These are phyloP conservation scores for Torulaspora globosa DNA, from an alignment of 1,139 yeast genomes.

Conservation along the genomic window DNA sequence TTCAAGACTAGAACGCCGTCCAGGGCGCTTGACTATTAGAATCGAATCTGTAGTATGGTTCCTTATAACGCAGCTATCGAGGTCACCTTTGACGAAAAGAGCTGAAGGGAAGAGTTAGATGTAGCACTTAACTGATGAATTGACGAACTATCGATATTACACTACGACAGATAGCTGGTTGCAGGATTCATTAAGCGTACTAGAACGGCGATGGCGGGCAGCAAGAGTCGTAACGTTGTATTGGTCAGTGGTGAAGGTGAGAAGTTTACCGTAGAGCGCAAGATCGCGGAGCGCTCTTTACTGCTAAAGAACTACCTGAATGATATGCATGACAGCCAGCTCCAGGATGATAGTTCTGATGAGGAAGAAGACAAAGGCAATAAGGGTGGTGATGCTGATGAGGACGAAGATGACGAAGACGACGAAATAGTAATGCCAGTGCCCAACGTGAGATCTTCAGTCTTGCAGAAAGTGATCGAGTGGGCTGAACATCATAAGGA, in stretches of 20 bases:
- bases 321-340: slow-evolving; percentile 63
- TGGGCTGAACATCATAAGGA: slow-evolving; percentile 98
- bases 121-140: too few species aligned
- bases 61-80: background rate
- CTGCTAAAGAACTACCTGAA: slow-evolving; percentile 87
- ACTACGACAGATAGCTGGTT: background rate
- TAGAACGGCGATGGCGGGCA: slow-evolving; percentile 6
- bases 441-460: slow-evolving; percentile 84
- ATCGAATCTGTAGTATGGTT: background rate
- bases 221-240: slow-evolving; percentile 41
- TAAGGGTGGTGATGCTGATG: slow-evolving; percentile 37
- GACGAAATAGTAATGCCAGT: slow-evolving; percentile 80
- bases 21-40: background rate
- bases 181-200: background rate
- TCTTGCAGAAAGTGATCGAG: slow-evolving; percentile 84
- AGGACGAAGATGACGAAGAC: slow-evolving; percentile 49
- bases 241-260: slow-evolving; percentile 73
- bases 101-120: background rate
- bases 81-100: background rate
- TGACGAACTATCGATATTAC: background rate
- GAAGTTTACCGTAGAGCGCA: slow-evolving; percentile 66
- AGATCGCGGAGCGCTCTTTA: slow-evolving; percentile 86
- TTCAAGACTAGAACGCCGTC: slow-evolving; percentile 9
- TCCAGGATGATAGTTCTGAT: slow-evolving; percentile 37
- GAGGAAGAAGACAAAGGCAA: slow-evolving; percentile 38